Percentiles rank a stretch among this genome's conserved stretches.
Evolutionary conservation across 495 filamentous ascomycete species (phyloP).

Genomic region (Tricharina praecox): DNA sequence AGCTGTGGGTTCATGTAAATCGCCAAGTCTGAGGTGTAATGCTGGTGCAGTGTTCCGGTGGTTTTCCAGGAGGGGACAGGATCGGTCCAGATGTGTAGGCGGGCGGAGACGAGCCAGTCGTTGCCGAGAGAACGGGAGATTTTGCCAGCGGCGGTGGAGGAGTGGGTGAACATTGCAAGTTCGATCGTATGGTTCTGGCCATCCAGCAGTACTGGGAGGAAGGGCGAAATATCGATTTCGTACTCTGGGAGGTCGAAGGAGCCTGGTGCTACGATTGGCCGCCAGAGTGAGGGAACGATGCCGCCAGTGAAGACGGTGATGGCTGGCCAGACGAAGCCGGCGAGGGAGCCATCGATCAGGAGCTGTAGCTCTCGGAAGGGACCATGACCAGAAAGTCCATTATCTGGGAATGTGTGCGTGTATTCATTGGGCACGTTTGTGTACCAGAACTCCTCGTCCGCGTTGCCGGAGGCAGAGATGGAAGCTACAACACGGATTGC

Average conservation of each 20-base stretch:
- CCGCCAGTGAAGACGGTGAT: constrained; percentile 80
- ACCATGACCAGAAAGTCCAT: constrained; percentile 48
- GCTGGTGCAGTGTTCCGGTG: constrained; percentile 27
- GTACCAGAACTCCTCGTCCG: constrained; percentile 79
- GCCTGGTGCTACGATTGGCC: constrained; percentile 71
- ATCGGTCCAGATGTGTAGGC: constrained; percentile 60
- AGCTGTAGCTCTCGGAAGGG: constrained; percentile 75
- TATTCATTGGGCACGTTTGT: constrained; percentile 56
- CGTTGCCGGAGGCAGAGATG: constrained; percentile 62
- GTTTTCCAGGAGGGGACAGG: constrained; percentile 33
- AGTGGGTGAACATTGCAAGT: constrained; percentile 39
- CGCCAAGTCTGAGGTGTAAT: background rate
- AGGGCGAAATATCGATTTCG: constrained; percentile 74
- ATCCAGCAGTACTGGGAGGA: constrained; percentile 50
- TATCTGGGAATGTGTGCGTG: constrained; percentile 43
- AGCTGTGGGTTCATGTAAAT: constrained; percentile 17
- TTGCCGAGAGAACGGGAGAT: constrained; percentile 46
- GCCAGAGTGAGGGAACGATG: constrained; percentile 63
- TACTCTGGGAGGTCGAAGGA: constrained; percentile 67
- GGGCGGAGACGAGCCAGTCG: constrained; percentile 71
- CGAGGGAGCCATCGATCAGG: constrained; percentile 55
- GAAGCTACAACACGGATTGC: constrained; percentile 55
- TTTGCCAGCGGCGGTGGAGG: too few relatives aligned
- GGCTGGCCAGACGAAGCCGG: constrained; percentile 73
- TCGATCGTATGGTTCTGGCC: constrained; percentile 50